Evolutionary conservation across 805 yeast genomes (phyloP), one percentile per base, ranked within the genome.

Genomic region (Lipomyces lipofer): DNA sequence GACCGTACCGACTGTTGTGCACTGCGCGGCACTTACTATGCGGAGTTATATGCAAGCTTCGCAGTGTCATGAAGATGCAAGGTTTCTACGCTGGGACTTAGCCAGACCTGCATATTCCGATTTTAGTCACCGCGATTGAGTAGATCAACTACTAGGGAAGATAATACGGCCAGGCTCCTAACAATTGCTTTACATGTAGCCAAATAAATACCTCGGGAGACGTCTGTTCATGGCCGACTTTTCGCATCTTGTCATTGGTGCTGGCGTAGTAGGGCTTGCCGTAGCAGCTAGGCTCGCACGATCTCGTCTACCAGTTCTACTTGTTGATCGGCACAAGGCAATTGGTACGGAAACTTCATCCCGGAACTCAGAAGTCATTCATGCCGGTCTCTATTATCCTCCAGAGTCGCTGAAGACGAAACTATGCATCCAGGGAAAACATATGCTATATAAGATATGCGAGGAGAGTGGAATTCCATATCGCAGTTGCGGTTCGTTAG

Each of bases 331-430:
- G 64, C 81, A 89, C 67, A 68, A 71, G 1, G 74, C 74, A 32
- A 67, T 82, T 46, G 97, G 96, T 1, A 78, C 79, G 61, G 97
- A 90, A 64, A 88, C 96, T 0, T 85, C 95, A 4, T 79, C 92
- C n/a, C 74, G 97, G 49, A 90, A 90, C 73, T 86, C 95, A 1
- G 97, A 91, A 66, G 97, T 91, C 24, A 85, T 90, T 22, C 97
- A 90, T 70, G 96, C 96, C 0, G 97, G 96, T 0, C 64, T 90
- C 5, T 91, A 91, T 67, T 86, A 87, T 64, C 95, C 96, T 0
- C 71, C 73, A 8, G 79, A 80, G 54, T 77, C 86, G 1, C 73
- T 91, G 50, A 85, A 88, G 65, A 81, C 88, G 0, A 70, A 74
- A 60, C 70, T 90, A 27, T 91, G 97, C 64, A 74, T 90, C 30